Conservation (phyloP, 2,329 filamentous ascomycete species). For the Colletotrichum sp. region DNA sequence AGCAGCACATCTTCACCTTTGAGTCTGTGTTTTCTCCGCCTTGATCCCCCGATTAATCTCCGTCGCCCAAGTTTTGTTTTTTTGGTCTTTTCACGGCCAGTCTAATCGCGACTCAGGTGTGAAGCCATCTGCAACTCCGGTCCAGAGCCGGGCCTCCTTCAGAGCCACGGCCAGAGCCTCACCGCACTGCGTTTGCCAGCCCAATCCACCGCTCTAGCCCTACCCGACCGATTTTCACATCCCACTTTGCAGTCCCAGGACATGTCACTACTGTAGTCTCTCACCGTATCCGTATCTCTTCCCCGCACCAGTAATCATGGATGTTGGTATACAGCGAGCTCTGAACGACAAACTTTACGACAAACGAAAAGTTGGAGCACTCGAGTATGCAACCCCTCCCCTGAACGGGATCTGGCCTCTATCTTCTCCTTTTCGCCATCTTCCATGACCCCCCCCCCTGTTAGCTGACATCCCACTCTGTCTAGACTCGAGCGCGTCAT, state of each 20-base stretch:
- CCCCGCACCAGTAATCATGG: conserved; percentile 61
- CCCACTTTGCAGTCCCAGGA: neutral
- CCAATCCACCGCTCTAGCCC: neutral
- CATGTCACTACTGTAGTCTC: neutral
- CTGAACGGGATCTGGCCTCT: neutral
- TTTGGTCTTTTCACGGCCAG: neutral
- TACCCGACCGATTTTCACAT: neutral
- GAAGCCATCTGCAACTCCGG: neutral
- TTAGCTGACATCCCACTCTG: neutral
- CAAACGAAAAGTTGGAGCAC: conserved; percentile 92
- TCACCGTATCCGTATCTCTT: neutral
- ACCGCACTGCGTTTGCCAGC: neutral
- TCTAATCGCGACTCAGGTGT: neutral
- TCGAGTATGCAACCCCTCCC: conserved; percentile 72
- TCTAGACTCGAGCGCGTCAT: conserved; percentile 86
- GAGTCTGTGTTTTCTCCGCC: neutral
- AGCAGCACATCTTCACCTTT: neutral
- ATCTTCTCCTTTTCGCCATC: neutral
- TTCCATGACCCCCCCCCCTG: neutral
- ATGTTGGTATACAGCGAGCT: conserved; percentile 85
- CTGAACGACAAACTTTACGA: conserved; percentile 99
- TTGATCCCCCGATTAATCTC: neutral
- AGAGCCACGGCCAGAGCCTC: neutral
- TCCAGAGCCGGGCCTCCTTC: neutral
- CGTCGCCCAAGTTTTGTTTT: neutral